These are phyloP conservation scores for Boletellus emodensis DNA, from an alignment of 768 basidiomycete genomes.

Conservation along the genomic window DNA sequence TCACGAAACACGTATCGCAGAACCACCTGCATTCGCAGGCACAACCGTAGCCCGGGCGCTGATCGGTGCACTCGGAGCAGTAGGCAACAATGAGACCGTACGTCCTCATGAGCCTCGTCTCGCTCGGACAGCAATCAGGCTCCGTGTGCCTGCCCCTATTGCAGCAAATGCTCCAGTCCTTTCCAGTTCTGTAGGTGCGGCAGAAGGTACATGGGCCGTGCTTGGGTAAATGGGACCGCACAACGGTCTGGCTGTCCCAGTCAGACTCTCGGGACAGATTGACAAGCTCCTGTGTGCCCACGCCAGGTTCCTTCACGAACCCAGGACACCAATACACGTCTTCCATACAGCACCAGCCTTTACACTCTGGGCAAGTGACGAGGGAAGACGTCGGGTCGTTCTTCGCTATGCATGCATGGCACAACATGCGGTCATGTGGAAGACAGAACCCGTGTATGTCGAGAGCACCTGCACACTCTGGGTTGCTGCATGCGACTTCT, in stretches of 20 bases:
- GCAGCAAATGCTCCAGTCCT: neutral
- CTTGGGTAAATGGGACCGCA: conserved; percentile 13
- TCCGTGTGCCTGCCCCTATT: neutral
- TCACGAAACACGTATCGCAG: conserved; percentile 3
- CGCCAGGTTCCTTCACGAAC: conserved; percentile 2
- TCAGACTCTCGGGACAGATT: conserved; percentile 1
- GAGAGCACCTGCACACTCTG: neutral
- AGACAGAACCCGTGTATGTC: neutral
- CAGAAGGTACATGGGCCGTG: conserved; percentile 9
- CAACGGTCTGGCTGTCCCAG: conserved; percentile 9
- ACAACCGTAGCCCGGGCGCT: neutral
- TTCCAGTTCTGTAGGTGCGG: neutral
- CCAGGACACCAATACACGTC: conserved; percentile 18
- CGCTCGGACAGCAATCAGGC: conserved; percentile 6
- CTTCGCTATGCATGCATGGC: conserved; percentile 1
- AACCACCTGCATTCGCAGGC: neutral
- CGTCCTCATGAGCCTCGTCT: neutral
- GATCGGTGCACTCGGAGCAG: conserved; percentile 9
- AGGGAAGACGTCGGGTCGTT: conserved; percentile 1
- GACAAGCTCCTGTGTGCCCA: conserved; percentile 3
- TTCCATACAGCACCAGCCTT: conserved; percentile 9
- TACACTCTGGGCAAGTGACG: conserved; percentile 5
- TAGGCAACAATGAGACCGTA: neutral
- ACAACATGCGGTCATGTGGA: neutral
- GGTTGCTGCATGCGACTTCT: neutral